Base-by-base conservation (phyloP, 1,284 basidiomycete genomes). In the Austropuccinia psidii region DNA sequence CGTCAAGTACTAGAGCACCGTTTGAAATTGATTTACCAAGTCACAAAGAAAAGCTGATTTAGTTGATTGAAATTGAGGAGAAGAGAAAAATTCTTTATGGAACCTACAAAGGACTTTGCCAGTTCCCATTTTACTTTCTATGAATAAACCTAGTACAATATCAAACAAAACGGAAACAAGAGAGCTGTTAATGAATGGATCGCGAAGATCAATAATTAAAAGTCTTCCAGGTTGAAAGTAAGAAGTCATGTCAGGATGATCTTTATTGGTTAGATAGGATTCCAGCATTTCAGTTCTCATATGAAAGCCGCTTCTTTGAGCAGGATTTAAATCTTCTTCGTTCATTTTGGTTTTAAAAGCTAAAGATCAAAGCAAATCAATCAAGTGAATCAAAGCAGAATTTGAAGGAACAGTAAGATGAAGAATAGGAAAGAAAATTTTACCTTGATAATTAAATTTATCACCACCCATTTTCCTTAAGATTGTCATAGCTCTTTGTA, bases 181-280 rank as follows among this genome's bases (percentile, higher is more conserved):
- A 19, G 50, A 47, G 1, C 29, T 21, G 45, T 65, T 66, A n/a
- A 64, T 66, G 41, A 74, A 66, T n/a, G 72, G 72, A 45, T 74
- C 72, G 24, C 62, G 62, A 19, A 74, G 37, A 41, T 74, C 72
- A n/a, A 74, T 54, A 27, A 74, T 66, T 21, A 74, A 52, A 19
- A 74, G 24, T 17, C 52, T 41, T 2, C 62, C 72, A 17, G 50
- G 60, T 49, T 74, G 57, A 62, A 66, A 74, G 15, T 66, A 52
- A 24, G 52, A 43, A 21, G 49, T 29, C 3, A 67, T 50, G 45
- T 52, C 52, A 21, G 21, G 2, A 17, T 27, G 19, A 13, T 27
- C 33, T 2, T 49, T 55, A n/a, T n/a, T 39, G n/a, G 39, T 66
- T 21, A 74, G 27, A 24, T 49, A 74, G 19, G 72, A 74, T 15